These are phyloP conservation scores for Colletotrichum lupini DNA, from an alignment of 2,329 filamentous ascomycete species.

Conservation along the genomic window DNA sequence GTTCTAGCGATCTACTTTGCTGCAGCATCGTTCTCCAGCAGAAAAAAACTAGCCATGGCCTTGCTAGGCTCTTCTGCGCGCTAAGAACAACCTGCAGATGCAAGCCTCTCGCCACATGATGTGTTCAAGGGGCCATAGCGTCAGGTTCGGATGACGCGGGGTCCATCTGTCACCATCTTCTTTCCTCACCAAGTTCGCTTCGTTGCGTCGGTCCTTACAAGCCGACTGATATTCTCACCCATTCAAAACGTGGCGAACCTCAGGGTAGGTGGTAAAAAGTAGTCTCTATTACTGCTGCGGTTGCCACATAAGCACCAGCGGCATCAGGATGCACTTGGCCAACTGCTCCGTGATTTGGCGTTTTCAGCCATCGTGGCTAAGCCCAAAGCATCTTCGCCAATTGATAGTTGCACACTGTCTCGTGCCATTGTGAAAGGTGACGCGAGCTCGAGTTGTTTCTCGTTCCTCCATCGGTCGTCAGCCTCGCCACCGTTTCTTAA, in stretches of 20 bases:
- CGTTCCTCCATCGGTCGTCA: background rate
- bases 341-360: background rate
- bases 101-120: constrained; percentile 30
- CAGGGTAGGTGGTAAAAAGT: constrained; percentile 6
- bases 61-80: background rate
- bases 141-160: constrained; percentile 20
- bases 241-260: background rate
- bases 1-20: background rate
- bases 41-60: background rate
- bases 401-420: background rate
- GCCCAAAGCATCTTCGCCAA: background rate
- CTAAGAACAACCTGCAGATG: constrained; percentile 13
- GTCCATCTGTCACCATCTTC: background rate
- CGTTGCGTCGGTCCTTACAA: background rate
- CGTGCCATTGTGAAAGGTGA: background rate
- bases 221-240: background rate
- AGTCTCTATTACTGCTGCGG: constrained; percentile 30
- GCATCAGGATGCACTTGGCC: constrained; percentile 8
- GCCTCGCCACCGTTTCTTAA: background rate
- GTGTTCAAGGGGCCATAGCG: constrained; percentile 18
- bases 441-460: background rate
- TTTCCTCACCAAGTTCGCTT: background rate
- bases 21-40: constrained; percentile 7
- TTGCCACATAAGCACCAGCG: constrained; percentile 15
- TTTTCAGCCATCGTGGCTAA: background rate